Base-by-base conservation (phyloP, 2,329 filamentous ascomycete genomes). In the Aspergillus sp. region DNA sequence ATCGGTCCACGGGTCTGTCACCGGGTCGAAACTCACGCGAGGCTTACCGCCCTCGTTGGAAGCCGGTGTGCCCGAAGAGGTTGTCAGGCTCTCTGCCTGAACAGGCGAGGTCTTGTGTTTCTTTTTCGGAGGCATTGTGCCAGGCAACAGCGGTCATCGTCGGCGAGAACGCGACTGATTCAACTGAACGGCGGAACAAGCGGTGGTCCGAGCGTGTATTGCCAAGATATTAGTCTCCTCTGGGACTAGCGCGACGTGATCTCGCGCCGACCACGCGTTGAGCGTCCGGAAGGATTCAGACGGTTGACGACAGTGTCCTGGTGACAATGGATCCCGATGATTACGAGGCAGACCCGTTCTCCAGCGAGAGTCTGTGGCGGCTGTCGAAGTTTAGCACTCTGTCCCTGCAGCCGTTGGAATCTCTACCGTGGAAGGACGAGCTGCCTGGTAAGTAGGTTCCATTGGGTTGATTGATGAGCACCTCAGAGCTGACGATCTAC, bases 1-100 rank as follows among this genome's bases (percentile, higher is more conserved):
- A 51, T 94, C 88, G 3, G 86, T 95, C 91, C 91, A 98, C 15
- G 80, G 75, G 43, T 89, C 84, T 35, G 76, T 74, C 30, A 74
- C 58, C 3, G 69, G 52, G 40, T 77, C 64, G 38, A 63, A 60
- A 12, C 57, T 54, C n/a, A 58, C 49, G 39, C 63, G 55, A 25
- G 45, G 44, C 31, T 62, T 53, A 40, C 36, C 39, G 42, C 44
- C 40, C 43, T 57, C 49, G 48, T 45, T 48, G 24, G 49, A 44
- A 14, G 42, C 42, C 25, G 50, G 45, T 8, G 55, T 53, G 30
- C 49, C 46, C 19, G 47, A 43, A 34, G 53, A 50, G 26, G 45
- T 44, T 25, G 47, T 48, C 22, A 45, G 33, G 29, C 40, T 45
- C 12, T 58, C 56, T 14, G 42, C 41, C 29, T 47, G 53, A 5